Conservation (phyloP, 768 basidiomycete genomes). For the Podaxis pistillaris region DNA sequence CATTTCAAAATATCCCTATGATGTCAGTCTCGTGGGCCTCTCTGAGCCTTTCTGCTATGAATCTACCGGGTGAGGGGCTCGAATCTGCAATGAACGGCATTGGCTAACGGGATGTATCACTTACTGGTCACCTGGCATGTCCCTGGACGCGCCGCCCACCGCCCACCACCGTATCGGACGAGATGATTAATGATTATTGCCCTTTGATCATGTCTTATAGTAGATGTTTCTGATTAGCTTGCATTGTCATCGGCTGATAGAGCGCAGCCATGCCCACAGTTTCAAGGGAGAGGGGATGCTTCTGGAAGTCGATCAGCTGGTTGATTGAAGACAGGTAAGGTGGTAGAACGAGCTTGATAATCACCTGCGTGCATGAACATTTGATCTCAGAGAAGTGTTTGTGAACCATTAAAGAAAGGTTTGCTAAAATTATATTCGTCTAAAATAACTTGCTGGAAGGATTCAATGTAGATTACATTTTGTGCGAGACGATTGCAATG, state of each 20-base stretch:
- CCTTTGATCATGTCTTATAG: background rate
- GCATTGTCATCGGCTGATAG: constrained; percentile 7
- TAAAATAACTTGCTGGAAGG: background rate
- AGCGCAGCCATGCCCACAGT: background rate
- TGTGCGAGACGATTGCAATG: background rate
- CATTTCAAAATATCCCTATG: constrained; percentile 4
- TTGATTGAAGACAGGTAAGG: background rate
- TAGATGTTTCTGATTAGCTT: constrained; percentile 10
- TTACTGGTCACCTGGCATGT: background rate
- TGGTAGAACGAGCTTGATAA: constrained; percentile 7
- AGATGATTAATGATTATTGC: background rate
- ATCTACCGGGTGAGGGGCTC: background rate
- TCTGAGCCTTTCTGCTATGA: background rate
- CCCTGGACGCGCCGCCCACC: background rate
- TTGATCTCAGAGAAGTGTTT: background rate
- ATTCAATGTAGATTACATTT: background rate
- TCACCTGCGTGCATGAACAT: background rate
- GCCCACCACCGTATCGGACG: background rate
- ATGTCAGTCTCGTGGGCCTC: background rate
- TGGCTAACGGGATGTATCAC: background rate
- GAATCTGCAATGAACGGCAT: background rate
- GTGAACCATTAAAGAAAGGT: background rate
- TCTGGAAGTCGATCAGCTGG: constrained; percentile 14
- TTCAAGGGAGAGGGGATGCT: background rate
- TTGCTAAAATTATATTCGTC: background rate